Base-by-base conservation (phyloP, 768 basidiomycete genomes). In the Kwoniella dejecticola region DNA sequence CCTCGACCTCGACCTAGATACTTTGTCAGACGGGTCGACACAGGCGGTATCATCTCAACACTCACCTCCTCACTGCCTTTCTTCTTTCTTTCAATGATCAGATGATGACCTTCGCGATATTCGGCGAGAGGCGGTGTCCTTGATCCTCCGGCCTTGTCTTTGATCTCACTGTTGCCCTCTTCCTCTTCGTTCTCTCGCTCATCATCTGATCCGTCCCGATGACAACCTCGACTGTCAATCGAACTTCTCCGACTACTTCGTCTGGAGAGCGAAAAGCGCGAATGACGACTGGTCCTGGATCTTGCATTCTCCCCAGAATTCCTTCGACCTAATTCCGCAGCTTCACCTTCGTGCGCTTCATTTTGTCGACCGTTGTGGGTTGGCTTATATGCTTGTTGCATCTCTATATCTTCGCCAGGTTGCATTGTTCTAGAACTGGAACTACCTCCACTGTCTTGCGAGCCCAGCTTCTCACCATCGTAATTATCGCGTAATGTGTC, bases 101-200 rank as follows among this genome's bases (percentile, higher is more conserved):
- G 81, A 72, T 88, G 84, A 29, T 83, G 81, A 2, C 89, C 89
- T 71, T 92, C 89, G 71, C 82, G 82, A 86, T 88, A 91, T 69
- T 89, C 87, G 24, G 81, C 70, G 1, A 78, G 27, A 8, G 74
- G 68, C 3, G 78, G 76, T 6, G 77, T 79, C 50, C 63, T 60
- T 19, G 67, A 45, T 2, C 72, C 77, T 5, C 70, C 69, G 21
- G 60, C 68, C 30, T 63, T 57, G 3, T 69, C 68, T 15, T 68
- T 64, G 13, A 66, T 67, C 23, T 54, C 54, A 3, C 49, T 49
- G 26, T 69, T 58, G 19, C 59, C 53, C 11, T 42, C 46, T n/a
- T 33, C 69, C 13, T 72, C 71, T 12, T 63, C 57, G 47, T 69
- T 68, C 19, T 31, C 60, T 19, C 53, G 30, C 44, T 66, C 66